Evolutionary conservation across 1,284 basidiomycete genomes (phyloP).

Genomic region (Cronartium quercuum): DNA sequence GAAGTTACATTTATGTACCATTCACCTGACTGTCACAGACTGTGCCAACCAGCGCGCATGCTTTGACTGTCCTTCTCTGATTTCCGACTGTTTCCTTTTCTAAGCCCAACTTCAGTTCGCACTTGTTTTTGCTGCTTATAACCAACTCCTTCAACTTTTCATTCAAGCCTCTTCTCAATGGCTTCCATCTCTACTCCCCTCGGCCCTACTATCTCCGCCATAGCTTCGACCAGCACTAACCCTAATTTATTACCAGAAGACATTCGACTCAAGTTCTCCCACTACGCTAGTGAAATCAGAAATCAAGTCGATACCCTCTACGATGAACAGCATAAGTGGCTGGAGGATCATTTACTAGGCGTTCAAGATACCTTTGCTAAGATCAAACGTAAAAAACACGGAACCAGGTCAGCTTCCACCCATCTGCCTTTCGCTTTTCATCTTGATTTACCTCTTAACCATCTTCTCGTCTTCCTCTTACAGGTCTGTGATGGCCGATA

Average conservation of each 20-base stretch:
- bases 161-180: background rate
- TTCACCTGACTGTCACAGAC: no score
- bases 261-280: constrained; percentile 29
- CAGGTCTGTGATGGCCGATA: constrained; percentile 32
- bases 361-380: constrained; percentile 27
- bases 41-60: no score
- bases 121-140: no score
- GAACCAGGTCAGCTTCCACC: constrained; percentile 7
- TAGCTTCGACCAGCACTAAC: background rate
- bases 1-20: no score
- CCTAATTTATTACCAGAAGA: constrained; percentile 24
- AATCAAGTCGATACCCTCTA: constrained; percentile 32
- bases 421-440: background rate
- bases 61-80: no score
- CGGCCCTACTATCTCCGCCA: background rate
- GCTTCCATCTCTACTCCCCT: background rate
- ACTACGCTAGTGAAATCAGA: constrained; percentile 36
- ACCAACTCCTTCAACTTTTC: no score
- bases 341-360: constrained; percentile 32
- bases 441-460: background rate
- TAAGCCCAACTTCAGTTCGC: no score
- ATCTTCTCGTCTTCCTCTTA: background rate
- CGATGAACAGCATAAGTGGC: constrained; percentile 34
- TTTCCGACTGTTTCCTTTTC: no score
- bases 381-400: constrained; percentile 19